Percentiles rank a stretch among this genome's conserved stretches.
phyloP scores from a whole-genome alignment of 352 stramenopile species.

The Phytophthora constricta region DNA sequence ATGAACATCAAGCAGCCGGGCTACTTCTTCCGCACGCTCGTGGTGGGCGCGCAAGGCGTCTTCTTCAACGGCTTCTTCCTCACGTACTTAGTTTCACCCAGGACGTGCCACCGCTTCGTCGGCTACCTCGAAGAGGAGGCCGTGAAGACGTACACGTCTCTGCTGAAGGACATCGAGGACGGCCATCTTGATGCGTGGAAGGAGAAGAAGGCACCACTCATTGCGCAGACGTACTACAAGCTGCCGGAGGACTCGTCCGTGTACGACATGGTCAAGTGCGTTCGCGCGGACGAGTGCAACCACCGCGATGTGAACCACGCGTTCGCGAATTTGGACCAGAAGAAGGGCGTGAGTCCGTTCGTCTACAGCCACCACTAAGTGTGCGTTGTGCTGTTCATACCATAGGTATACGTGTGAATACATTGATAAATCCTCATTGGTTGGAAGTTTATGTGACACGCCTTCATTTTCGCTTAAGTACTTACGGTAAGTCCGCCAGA shows the following conservation, averaged over 20 bases:
- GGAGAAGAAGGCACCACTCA: constrained; percentile 58
- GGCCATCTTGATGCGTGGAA: constrained; percentile 79
- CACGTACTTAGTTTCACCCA: constrained; percentile 88
- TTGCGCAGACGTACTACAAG: constrained; percentile 90
- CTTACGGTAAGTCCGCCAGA: too few species aligned
- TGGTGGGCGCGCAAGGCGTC: constrained; percentile 86
- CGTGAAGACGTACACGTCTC: constrained; percentile 90
- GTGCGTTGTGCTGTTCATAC: neutral
- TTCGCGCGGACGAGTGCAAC: constrained; percentile 88
- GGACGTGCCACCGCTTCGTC: constrained; percentile 91
- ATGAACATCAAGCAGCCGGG: constrained; percentile 88
- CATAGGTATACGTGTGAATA: neutral
- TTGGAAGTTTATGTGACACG: too few species aligned
- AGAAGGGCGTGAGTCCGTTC: constrained; percentile 61
- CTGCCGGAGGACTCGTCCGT: constrained; percentile 70
- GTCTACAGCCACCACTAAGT: constrained; percentile 26
- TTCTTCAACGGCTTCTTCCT: constrained; percentile 90
- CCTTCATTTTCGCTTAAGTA: too few species aligned
- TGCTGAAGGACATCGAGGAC: constrained; percentile 88
- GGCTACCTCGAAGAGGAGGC: constrained; percentile 94
- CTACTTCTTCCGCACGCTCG: constrained; percentile 72
- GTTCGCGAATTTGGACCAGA: constrained; percentile 62
- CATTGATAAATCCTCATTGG: neutral
- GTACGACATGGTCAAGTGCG: constrained; percentile 84
- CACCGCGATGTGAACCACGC: constrained; percentile 91